A percentile compares a stretch with the other conserved stretches of the same genome.
Evolutionary conservation across 2,329 filamentous ascomycete genomes (phyloP).

Genomic region (Cladosporium sphaerospermum): DNA sequence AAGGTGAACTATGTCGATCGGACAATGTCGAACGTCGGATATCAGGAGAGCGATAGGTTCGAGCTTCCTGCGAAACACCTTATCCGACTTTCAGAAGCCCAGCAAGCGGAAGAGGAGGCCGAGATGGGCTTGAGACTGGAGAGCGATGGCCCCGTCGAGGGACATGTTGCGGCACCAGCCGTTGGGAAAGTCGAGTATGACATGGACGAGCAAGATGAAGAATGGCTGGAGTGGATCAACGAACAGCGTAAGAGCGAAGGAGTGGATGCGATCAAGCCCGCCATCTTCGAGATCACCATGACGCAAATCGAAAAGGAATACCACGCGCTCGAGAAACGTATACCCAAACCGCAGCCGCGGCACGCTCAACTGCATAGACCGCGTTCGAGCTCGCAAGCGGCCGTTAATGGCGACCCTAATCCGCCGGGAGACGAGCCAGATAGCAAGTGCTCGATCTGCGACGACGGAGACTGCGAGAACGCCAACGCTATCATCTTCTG

Average conservation of each 20-base stretch:
- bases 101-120: conserved; percentile 59
- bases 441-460: conserved; percentile 94
- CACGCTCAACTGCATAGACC: conserved; percentile 91
- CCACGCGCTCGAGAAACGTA: conserved; percentile 91
- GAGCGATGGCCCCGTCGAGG: conserved; percentile 51
- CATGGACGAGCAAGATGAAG: conserved; percentile 98
- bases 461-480: conserved; percentile 99
- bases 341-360: conserved; percentile 94
- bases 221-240: conserved; percentile 87
- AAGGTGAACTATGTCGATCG: conserved; percentile 84
- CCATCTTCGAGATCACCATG: conserved; percentile 95
- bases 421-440: conserved; percentile 84
- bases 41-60: conserved; percentile 90
- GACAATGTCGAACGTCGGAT: conserved; percentile 91
- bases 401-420: conserved; percentile 87
- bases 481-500: conserved; percentile 99
- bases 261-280: conserved; percentile 78
- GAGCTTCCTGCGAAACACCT: conserved; percentile 68
- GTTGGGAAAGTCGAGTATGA: conserved; percentile 92
- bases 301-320: conserved; percentile 99
- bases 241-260: conserved; percentile 64
- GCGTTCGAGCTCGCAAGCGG: conserved; percentile 85
- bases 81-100: conserved; percentile 56
- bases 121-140: conserved; percentile 45
- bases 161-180: conserved; percentile 42